These are phyloP conservation scores for Pelargonium australe DNA, from an alignment of 441 rosid species.

Conservation along the genomic window DNA sequence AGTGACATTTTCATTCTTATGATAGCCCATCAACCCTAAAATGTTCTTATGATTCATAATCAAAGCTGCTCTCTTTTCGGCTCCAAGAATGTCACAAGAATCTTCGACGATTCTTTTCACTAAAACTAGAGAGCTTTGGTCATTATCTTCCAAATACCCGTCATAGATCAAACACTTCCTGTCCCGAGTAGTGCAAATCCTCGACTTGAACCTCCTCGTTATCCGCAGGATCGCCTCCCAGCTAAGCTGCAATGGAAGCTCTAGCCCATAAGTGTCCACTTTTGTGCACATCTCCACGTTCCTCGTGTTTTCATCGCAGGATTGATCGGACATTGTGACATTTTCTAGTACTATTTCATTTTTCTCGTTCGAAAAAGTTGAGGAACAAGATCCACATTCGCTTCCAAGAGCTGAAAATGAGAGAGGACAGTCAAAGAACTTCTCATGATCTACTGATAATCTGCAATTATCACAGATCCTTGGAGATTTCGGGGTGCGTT, in stretches of 20 bases:
- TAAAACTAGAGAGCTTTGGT: slow-evolving; percentile 15
- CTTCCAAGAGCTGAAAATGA: background rate
- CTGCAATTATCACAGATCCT: slow-evolving; percentile 18
- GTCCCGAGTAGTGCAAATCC: background rate
- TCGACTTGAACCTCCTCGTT: slow-evolving; percentile 22
- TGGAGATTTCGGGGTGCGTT: slow-evolving; percentile 22
- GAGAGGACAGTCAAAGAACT: background rate
- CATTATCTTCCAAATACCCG: slow-evolving; percentile 21
- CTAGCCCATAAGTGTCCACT: slow-evolving; percentile 1
- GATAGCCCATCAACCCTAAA: slow-evolving; percentile 25
- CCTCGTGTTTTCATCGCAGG: background rate
- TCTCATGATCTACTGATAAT: slow-evolving; percentile 6
- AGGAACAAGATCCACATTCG: too few relatives aligned
- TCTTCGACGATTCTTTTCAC: slow-evolving; percentile 20
- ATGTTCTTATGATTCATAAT: slow-evolving; percentile 29
- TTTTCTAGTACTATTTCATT: too few relatives aligned
- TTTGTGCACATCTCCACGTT: background rate
- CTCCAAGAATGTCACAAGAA: slow-evolving; percentile 23
- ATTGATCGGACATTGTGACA: too few relatives aligned
- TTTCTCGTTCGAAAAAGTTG: too few relatives aligned
- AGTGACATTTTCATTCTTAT: slow-evolving; percentile 21
- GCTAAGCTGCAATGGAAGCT: slow-evolving; percentile 27
- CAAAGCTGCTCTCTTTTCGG: slow-evolving; percentile 33
- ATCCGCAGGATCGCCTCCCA: slow-evolving; percentile 30
- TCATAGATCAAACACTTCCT: slow-evolving; percentile 16